Percentiles rank a stretch among this genome's conserved stretches.
Evolutionary conservation across 106 monocot genomes (phyloP).

Genomic region (Phalaenopsis aphrodite): DNA sequence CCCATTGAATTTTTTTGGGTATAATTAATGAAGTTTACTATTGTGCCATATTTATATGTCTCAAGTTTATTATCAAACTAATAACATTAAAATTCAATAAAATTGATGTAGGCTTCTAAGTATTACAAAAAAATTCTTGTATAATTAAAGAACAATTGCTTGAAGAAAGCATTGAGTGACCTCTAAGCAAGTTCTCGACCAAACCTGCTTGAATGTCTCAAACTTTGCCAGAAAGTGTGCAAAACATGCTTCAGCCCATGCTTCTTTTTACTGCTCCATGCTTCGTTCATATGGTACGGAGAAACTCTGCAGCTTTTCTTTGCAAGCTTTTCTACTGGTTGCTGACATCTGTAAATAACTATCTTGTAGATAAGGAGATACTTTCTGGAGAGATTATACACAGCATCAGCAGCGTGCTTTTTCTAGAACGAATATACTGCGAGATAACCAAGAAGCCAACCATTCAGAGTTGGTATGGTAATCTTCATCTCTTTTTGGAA

Average conservation of each 20-base stretch:
- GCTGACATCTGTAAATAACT: conserved; percentile 31
- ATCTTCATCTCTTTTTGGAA: conserved; percentile 40
- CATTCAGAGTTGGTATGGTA: conserved; percentile 72
- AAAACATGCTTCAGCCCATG: conserved; percentile 65
- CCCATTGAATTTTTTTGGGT: too few species aligned
- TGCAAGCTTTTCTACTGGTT: conserved; percentile 15
- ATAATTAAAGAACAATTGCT: conserved; percentile 38
- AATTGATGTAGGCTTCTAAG: background rate
- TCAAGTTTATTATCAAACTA: background rate
- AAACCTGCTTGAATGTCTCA: conserved; percentile 36
- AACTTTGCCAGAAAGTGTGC: conserved; percentile 37
- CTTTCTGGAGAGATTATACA: conserved; percentile 57
- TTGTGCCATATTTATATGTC: background rate
- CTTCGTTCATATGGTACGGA: conserved; percentile 58
- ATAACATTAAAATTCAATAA: background rate
- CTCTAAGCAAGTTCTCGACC: conserved; percentile 53
- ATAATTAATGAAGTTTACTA: too few species aligned
- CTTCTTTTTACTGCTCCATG: conserved; percentile 41
- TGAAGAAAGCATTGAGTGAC: conserved; percentile 38
- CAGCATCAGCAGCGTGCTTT: conserved; percentile 41
- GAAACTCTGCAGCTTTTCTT: conserved; percentile 77
- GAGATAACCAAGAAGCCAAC: conserved; percentile 99
- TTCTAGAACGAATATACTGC: conserved; percentile 80
- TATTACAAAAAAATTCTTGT: background rate
- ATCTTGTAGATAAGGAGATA: conserved; percentile 76